A percentile compares a stretch with the other conserved stretches of the same genome.
These are phyloP conservation scores for Fraxinus floribunda DNA, from an alignment of 305 asterid species.

Conservation along the genomic window DNA sequence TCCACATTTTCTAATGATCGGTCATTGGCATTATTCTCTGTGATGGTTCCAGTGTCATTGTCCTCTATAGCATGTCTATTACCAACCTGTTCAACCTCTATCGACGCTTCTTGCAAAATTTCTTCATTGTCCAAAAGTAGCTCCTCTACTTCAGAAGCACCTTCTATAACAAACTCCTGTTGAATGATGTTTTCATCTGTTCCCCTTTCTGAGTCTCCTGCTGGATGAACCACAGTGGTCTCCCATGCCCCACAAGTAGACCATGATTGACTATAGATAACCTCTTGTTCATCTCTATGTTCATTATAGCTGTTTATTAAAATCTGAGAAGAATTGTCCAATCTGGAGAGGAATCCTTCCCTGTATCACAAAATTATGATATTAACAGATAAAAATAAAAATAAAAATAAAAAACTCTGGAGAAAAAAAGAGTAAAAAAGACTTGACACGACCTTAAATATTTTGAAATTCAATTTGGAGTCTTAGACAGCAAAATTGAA, in stretches of 20 bases:
- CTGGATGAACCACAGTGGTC: slow-evolving; percentile 10
- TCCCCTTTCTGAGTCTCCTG: not conserved
- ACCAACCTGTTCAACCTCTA: slow-evolving; percentile 9
- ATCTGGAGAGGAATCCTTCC: slow-evolving; percentile 46
- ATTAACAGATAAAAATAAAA: not conserved
- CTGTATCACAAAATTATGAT: slow-evolving; percentile 27
- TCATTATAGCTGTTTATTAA: not conserved
- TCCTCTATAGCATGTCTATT: slow-evolving; percentile 18
- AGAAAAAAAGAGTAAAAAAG: not conserved
- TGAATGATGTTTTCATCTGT: slow-evolving; percentile 15
- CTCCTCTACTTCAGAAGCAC: slow-evolving; percentile 24
- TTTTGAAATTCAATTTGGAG: not conserved
- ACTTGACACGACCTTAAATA: not conserved
- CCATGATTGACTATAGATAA: slow-evolving; percentile 7
- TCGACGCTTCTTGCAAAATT: slow-evolving; percentile 27
- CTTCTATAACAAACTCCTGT: slow-evolving; percentile 23
- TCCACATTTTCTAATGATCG: slow-evolving; percentile 31
- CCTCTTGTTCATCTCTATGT: slow-evolving; percentile 14
- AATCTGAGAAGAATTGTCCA: slow-evolving; percentile 25
- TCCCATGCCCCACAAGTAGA: slow-evolving; percentile 34
- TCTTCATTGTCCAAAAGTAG: slow-evolving; percentile 30
- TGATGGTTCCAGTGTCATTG: slow-evolving; percentile 21
- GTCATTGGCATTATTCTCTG: slow-evolving; percentile 29
- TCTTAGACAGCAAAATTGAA: not conserved
- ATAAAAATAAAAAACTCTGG: not conserved